A percentile compares a stretch with the other conserved stretches of the same genome.
Conservation (phyloP, 73 alveolate species). For the Paraurostyla sp. region DNA sequence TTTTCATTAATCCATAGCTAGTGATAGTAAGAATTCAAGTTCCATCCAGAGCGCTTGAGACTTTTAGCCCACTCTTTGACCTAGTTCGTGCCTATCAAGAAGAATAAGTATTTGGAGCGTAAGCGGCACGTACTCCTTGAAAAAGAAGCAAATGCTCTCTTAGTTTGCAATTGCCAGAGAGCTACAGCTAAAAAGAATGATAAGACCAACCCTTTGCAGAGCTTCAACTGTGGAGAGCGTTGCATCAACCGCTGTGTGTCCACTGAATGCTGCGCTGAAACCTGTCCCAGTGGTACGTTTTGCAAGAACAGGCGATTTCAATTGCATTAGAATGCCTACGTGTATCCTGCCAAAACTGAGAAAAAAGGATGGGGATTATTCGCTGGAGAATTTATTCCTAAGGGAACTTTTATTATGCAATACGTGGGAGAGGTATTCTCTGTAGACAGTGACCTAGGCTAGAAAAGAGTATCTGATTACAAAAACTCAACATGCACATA, state of each 20-base stretch:
- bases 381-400: slow-evolving; percentile 95
- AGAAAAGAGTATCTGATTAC: slow-evolving; percentile 89
- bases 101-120: slow-evolving; percentile 83
- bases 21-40: slow-evolving; percentile 56
- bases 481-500: slow-evolving; percentile 93
- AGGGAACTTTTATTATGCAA: slow-evolving; percentile 96
- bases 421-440: slow-evolving; percentile 98
- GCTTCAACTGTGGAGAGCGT: slow-evolving; percentile 91
- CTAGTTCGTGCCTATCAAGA: slow-evolving; percentile 81
- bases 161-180: slow-evolving; percentile 84
- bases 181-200: slow-evolving; percentile 36
- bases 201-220: slow-evolving; percentile 48
- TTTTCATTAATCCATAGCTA: not conserved
- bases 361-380: slow-evolving; percentile 96
- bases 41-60: slow-evolving; percentile 60
- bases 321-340: slow-evolving; percentile 95
- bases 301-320: slow-evolving; percentile 96
- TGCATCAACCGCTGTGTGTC: slow-evolving; percentile 92
- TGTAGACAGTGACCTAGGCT: slow-evolving; percentile 92
- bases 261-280: slow-evolving; percentile 91
- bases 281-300: slow-evolving; percentile 90
- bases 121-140: slow-evolving; percentile 74
- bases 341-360: slow-evolving; percentile 95
- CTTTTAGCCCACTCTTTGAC: slow-evolving; percentile 60
- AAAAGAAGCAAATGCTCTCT: slow-evolving; percentile 73